phyloP scores from a whole-genome alignment of 208 protist genomes.

The Sergeia podlipaevii region DNA sequence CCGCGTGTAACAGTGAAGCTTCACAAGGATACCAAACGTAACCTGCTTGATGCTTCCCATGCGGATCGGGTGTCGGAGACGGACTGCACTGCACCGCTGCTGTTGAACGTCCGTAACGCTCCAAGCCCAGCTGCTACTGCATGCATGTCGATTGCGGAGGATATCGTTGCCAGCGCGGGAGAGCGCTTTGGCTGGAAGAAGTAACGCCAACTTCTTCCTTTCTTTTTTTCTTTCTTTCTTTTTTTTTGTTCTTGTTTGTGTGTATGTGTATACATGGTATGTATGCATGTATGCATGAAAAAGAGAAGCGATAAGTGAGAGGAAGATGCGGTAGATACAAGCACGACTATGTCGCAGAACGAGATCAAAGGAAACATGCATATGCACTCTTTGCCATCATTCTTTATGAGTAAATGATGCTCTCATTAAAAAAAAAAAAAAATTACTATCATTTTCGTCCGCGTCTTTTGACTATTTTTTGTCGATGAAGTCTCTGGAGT shows the following conservation, averaged over 20 bases:
- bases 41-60: conserved; percentile 5
- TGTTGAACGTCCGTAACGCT: conserved; percentile 89
- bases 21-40: background rate
- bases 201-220: background rate
- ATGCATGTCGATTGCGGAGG: conserved; percentile 83
- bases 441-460: too few species aligned
- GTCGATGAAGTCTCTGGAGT: too few species aligned
- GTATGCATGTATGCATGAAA: too few species aligned
- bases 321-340: too few species aligned
- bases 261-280: too few species aligned
- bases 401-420: too few species aligned
- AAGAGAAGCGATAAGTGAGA: too few species aligned
- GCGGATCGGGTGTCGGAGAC: background rate
- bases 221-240: conserved; percentile 2
- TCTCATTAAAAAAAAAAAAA: too few species aligned
- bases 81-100: conserved; percentile 30
- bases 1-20: conserved; percentile 47
- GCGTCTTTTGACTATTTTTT: too few species aligned
- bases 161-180: conserved; percentile 61
- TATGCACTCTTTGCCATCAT: too few species aligned
- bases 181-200: conserved; percentile 62
- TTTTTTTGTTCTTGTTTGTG: background rate
- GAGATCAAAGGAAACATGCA: too few species aligned
- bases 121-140: conserved; percentile 86
- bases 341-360: too few species aligned